Evolutionary conservation across 2,329 filamentous ascomycete genomes (phyloP), one percentile per base, ranked within the genome.

Genomic region (Epichloe hybrida): DNA sequence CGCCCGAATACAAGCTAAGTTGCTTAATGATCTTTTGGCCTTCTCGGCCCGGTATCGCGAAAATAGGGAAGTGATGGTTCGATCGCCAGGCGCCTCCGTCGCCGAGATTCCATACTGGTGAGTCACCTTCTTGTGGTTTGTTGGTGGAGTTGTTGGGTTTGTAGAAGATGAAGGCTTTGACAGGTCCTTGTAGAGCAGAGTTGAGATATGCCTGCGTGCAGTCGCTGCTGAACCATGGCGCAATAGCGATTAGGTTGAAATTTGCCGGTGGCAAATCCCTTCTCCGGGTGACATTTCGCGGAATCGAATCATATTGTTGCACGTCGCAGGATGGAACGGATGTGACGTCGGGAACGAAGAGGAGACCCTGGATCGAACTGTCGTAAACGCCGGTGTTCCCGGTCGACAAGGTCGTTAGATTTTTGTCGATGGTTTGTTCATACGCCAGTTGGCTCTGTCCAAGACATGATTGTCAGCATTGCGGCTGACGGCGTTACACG

Each of bases 331-430:
- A 67, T 54, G 84, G 75, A 51, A 73, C 64, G 11, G 61, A 51
- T 5, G 68, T 63, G 40, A 95, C 73, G 53, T 83, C 79, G 4
- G 91, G 93, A 2, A 95, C 84, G 64, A 93, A 97, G 52, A 97
- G 75, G 15, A 96, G 77, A 54, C 91, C 91, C 56, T 80, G 77
- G 37, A 93, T 80, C 50, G 79, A 71, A 50, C 77, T 77, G 56
- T 83, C 79, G 39, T 73, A 65, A 8, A 72, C 72, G 35, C 77
- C 73, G 49, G 79, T 74, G 62, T 80, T 81, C 54, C 80, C 84
- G 35, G 77, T 80, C 3, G 86, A 86, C 13, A 96, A 72, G 0
- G 88, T 94, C 43, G 83, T 86, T 48, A 95, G 76, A 59, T 86
- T 85, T 52, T 66, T 66, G 20, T 63, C 58, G 49, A 79, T 64